Conservation (phyloP, 768 basidiomycete genomes). For the Trametes cingulata region DNA sequence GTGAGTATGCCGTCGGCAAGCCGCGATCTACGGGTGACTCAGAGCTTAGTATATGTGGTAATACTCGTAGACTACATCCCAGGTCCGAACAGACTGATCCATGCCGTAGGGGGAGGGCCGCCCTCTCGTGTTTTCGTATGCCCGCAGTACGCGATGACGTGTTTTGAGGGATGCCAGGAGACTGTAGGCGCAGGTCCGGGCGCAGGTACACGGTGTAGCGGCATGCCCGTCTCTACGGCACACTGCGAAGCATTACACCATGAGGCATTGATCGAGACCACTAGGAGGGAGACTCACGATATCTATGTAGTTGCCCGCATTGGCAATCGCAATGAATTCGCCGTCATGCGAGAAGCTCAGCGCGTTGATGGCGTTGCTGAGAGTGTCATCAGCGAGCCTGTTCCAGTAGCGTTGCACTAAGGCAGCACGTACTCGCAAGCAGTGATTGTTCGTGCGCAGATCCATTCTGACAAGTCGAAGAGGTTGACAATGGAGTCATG, state of each 20-base stretch:
- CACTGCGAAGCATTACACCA: constrained; percentile 46
- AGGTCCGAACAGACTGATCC: constrained; percentile 71
- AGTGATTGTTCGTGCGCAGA: constrained; percentile 73
- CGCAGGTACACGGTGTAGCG: constrained; percentile 75
- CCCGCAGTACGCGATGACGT: constrained; percentile 81
- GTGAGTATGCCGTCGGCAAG: too few relatives aligned
- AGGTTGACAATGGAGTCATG: constrained; percentile 82
- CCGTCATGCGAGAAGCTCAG: constrained; percentile 83
- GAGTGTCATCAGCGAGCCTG: constrained; percentile 3
- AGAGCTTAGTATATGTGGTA: too few relatives aligned
- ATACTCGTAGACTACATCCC: constrained; percentile 24
- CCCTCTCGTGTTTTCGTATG: constrained; percentile 70
- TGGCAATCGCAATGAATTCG: constrained; percentile 80
- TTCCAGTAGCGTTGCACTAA: neutral
- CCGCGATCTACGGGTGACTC: too few relatives aligned
- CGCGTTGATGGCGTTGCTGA: constrained; percentile 67
- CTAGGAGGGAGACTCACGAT: constrained; percentile 50
- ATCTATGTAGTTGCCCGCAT: constrained; percentile 70
- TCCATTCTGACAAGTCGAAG: constrained; percentile 80
- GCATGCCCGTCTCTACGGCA: constrained; percentile 73
- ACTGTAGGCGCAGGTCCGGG: constrained; percentile 75
- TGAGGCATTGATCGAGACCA: neutral
- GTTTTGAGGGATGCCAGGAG: constrained; percentile 80
- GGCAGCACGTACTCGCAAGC: constrained; percentile 69
- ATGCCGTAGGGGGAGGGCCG: constrained; percentile 61